Evolutionary conservation across 805 yeast species (phyloP).

Genomic region (Schizosaccharomyces octosporus): DNA sequence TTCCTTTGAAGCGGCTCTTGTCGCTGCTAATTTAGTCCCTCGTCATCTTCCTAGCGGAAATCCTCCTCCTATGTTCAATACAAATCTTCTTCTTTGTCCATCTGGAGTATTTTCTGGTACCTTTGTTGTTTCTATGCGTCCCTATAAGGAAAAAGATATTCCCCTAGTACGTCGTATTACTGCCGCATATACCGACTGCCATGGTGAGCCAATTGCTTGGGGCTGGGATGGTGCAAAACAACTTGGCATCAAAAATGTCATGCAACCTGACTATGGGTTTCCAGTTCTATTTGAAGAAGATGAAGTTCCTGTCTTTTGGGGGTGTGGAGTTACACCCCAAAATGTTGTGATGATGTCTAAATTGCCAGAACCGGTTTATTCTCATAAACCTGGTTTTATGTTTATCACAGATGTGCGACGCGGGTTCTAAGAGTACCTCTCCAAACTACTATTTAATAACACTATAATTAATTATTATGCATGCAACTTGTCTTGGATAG

Average conservation of each 20-base stretch:
- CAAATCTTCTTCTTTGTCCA: constrained; percentile 9
- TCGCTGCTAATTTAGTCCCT: constrained; percentile 11
- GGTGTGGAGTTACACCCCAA: constrained; percentile 22
- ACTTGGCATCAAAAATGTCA: constrained; percentile 16
- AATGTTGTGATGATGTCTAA: constrained; percentile 11
- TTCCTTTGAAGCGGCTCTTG: constrained; percentile 18
- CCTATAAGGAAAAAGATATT: constrained; percentile 14
- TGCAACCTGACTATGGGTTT: constrained; percentile 18
- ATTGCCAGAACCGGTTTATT: constrained; percentile 2
- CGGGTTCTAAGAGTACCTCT: background rate
- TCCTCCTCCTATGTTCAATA: constrained; percentile 8
- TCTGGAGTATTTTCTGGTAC: constrained; percentile 15
- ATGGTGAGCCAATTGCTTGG: constrained; percentile 22
- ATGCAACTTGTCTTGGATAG: background rate
- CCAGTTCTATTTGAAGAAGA: constrained; percentile 13
- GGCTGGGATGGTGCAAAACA: constrained; percentile 17
- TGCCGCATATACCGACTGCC: constrained; percentile 13
- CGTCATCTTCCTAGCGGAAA: constrained; percentile 4
- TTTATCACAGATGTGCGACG: constrained; percentile 3
- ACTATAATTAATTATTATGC: no score
- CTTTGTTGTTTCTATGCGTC: constrained; percentile 22
- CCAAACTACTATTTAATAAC: background rate
- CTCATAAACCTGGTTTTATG: constrained; percentile 6
- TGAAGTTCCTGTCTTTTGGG: constrained; percentile 23
- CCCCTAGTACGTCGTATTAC: constrained; percentile 15